Conservation (phyloP, 371 early-diverging fungal species). For the Circinella minor region DNA sequence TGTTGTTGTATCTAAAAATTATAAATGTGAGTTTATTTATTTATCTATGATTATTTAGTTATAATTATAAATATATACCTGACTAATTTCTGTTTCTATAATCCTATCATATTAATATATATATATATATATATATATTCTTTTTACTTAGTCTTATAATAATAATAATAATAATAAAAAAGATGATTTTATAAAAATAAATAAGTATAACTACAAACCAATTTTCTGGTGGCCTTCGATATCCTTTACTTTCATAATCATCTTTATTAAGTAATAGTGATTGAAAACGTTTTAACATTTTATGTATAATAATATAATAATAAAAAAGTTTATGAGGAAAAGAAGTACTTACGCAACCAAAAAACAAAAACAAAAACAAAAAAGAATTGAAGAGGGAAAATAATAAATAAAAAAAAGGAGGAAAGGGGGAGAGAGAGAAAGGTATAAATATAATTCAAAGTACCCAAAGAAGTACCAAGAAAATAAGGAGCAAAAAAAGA, state of each 20-base stretch:
- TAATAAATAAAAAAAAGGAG: no score
- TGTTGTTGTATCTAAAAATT: not conserved
- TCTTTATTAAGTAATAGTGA: conserved; percentile 10
- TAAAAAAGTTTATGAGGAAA: not conserved
- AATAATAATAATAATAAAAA: not conserved
- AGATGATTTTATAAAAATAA: not conserved
- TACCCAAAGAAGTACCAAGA: no score
- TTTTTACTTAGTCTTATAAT: no score
- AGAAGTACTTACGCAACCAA: not conserved
- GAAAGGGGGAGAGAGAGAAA: no score
- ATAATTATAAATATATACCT: not conserved
- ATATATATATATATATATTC: no score
- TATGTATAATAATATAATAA: not conserved
- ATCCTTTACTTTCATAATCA: conserved; percentile 3
- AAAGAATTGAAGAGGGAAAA: no score
- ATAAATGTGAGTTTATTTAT: not conserved
- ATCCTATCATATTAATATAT: not conserved
- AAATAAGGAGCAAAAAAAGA: no score
- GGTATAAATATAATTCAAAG: no score
- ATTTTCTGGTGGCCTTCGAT: conserved; percentile 7
- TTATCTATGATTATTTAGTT: no score
- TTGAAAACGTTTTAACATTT: conserved; percentile 13
- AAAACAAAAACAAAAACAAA: no score
- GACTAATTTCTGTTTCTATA: not conserved
- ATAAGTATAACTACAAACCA: not conserved